Conservation (phyloP, 2,329 filamentous ascomycete genomes). For the Eutypella sp. region DNA sequence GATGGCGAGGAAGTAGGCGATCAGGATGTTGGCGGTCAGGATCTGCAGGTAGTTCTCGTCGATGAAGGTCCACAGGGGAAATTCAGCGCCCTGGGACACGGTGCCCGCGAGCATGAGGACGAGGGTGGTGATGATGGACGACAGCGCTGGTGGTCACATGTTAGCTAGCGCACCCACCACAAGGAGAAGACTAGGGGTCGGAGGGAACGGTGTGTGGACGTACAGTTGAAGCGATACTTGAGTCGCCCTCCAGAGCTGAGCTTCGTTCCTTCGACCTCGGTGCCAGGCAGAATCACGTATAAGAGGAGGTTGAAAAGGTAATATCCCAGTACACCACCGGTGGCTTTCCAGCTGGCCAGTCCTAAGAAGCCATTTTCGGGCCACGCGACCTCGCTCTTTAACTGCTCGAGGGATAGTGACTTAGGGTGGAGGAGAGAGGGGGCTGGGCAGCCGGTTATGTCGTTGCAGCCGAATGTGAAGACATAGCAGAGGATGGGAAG, state of each 20-base stretch:
- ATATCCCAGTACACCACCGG: conserved; percentile 69
- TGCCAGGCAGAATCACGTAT: conserved; percentile 71
- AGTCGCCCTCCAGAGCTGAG: conserved; percentile 67
- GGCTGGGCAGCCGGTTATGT: conserved; percentile 83
- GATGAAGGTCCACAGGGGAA: conserved; percentile 87
- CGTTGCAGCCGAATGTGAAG: conserved; percentile 85
- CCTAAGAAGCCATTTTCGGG: conserved; percentile 64
- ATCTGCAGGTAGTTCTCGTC: conserved; percentile 86
- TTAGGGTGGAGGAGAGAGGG: conserved; percentile 72
- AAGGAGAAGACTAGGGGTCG: too few species aligned
- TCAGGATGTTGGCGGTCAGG: conserved; percentile 74
- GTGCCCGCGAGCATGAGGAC: conserved; percentile 71
- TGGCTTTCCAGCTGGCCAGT: conserved; percentile 64
- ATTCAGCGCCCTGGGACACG: conserved; percentile 69
- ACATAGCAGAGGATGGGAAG: conserved; percentile 75
- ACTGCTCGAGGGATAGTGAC: conserved; percentile 62
- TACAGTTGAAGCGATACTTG: conserved; percentile 78
- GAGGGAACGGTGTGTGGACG: too few species aligned
- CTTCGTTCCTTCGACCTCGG: conserved; percentile 64
- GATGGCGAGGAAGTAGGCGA: conserved; percentile 66
- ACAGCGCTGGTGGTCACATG: conserved; percentile 66
- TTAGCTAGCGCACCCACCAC: too few species aligned
- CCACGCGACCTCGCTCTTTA: conserved; percentile 83
- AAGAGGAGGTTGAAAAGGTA: conserved; percentile 72
- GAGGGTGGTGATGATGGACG: conserved; percentile 69